Conservation (phyloP, 805 yeast genomes). For the Monosporozyma solicola region DNA sequence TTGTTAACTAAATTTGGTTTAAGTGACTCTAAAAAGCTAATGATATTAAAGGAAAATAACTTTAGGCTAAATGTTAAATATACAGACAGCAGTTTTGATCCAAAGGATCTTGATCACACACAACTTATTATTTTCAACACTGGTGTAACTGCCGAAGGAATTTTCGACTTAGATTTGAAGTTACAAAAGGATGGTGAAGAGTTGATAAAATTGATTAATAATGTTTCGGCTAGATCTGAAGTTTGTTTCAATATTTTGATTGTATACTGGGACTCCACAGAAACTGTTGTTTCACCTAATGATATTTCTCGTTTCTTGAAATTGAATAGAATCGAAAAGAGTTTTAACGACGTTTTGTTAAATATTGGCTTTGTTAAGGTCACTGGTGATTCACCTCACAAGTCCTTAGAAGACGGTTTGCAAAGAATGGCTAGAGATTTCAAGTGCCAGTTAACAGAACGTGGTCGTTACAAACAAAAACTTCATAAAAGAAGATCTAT, state of each 20-base stretch:
- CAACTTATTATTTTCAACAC: conserved; percentile 33
- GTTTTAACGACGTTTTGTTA: conserved; percentile 21
- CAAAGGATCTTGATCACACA: conserved; percentile 20
- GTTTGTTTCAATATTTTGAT: conserved; percentile 29
- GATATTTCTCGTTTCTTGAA: conserved; percentile 16
- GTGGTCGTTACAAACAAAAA: conserved; percentile 25
- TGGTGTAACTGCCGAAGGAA: conserved; percentile 28
- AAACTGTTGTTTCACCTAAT: conserved; percentile 14
- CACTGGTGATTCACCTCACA: conserved; percentile 24
- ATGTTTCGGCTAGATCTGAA: conserved; percentile 29
- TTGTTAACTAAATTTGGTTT: conserved; percentile 29
- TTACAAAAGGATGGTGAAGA: conserved; percentile 28
- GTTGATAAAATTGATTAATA: conserved; percentile 30
- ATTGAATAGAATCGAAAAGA: conserved; percentile 24
- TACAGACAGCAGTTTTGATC: conserved; percentile 17
- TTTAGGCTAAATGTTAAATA: conserved; percentile 16
- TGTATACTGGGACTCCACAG: conserved; percentile 35
- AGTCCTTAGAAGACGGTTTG: conserved; percentile 24
- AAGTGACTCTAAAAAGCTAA: conserved; percentile 1
- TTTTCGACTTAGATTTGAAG: conserved; percentile 30
- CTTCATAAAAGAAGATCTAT: conserved; percentile 11
- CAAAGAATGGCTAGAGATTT: conserved; percentile 19
- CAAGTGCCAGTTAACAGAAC: conserved; percentile 26
- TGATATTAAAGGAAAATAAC: conserved; percentile 1
- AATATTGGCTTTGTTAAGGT: conserved; percentile 25